phyloP scores from a whole-genome alignment of 1,284 basidiomycete species.

The Ustilago cynodontis region DNA sequence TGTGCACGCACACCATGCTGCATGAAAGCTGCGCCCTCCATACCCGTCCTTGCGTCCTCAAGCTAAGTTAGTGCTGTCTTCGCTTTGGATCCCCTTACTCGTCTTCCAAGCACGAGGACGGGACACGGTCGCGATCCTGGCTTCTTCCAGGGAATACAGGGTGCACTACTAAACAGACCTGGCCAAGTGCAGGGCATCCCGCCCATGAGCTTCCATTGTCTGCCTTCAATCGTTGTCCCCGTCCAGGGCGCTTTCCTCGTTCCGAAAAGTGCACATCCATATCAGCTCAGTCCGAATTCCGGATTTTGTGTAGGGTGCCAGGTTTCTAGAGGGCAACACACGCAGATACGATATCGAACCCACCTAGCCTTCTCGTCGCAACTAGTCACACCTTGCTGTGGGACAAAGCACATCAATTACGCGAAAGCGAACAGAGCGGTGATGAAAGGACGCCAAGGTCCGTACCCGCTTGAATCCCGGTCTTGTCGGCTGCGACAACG shows the following conservation, averaged over 20 bases:
- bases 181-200: slow-evolving; percentile 6
- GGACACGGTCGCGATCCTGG: background rate
- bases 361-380: background rate
- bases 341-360: no score
- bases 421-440: background rate
- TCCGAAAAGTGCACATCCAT: no score
- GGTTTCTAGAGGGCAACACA: no score
- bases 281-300: no score
- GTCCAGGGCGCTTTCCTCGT: no score
- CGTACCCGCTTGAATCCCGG: background rate
- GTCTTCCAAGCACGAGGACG: background rate
- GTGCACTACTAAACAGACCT: background rate
- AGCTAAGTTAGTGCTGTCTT: background rate
- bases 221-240: background rate
- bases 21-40: slow-evolving; percentile 17
- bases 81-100: slow-evolving; percentile 6
- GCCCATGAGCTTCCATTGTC: background rate
- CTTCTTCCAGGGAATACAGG: no score
- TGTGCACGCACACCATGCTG: slow-evolving; percentile 6
- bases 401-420: no score
- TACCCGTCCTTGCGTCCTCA: slow-evolving; percentile 13
- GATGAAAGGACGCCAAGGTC: background rate
- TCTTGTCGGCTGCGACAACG: background rate
- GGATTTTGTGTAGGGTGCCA: no score
- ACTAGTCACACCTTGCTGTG: no score